Base-by-base conservation (phyloP, 352 stramenopile genomes). In the Albugo laibachii region DNA sequence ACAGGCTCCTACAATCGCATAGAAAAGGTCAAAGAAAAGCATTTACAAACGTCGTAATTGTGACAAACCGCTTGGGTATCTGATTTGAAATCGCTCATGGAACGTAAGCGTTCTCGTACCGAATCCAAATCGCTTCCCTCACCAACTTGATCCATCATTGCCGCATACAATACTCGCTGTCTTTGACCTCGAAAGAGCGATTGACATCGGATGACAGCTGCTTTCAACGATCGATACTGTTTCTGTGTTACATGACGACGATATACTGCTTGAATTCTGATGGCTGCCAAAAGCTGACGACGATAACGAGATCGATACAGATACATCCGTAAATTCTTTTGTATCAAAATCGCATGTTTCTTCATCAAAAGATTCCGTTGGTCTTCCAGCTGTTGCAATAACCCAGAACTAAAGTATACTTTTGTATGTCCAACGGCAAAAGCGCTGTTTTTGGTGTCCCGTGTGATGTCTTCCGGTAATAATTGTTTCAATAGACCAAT, bases 321-420 rank as follows among this genome's bases (percentile, higher is more conserved):
- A 49, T 69, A 69, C 0, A 64, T 69, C 37, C 68, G 74, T 46
- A 87, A 68, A 13, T 61, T 80, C 57, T 82, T 82, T 50, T 87
- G 74, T 42, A 87, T 71, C 16, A 75, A 49, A 41, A 83, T 67
- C n/a, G 74, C 74, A 44, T 84, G 63, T 36, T 79, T 59, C 49
- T 78, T 80, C 2, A 87, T 53, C 39, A 87, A 78, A 38, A 66
- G 57, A 50, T 83, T 83, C 15, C 74, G 71, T 14, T 69, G 69
- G 51, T 87, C 78, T 59, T 97, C 91, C 13, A 96, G 67, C 53
- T 74, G 63, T 65, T 97, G 86, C 36, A 96, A 56, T 47, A 93
- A 56, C 47, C 87, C 87, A 5, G 84, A 83, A 48, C 78, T 87
- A 49, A 88, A 86, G 69, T 84, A 88, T 2, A 88, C 76, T 55